Conservation (phyloP, 2,329 filamentous ascomycete genomes). For the Ascochyta fabae region DNA sequence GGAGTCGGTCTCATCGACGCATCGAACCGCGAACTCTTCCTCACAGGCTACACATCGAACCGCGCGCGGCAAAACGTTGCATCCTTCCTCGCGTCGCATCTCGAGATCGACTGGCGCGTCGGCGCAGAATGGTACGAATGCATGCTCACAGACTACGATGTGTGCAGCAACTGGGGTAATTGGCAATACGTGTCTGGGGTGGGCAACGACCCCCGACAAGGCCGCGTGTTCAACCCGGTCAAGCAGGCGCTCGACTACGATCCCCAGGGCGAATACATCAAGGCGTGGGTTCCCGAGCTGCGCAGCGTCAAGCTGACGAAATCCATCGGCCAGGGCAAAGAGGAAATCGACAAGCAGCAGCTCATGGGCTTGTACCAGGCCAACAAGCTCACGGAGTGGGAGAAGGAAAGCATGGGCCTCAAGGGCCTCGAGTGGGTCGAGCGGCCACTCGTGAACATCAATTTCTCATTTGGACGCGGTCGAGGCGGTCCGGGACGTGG, state of each 20-base stretch:
- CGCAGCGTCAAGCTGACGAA: slow-evolving; percentile 54
- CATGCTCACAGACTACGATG: slow-evolving; percentile 76
- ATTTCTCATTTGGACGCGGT: slow-evolving; percentile 46
- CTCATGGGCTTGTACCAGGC: slow-evolving; percentile 71
- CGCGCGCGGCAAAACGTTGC: slow-evolving; percentile 78
- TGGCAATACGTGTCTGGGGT: slow-evolving; percentile 85
- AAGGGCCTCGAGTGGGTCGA: slow-evolving; percentile 69
- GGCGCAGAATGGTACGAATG: slow-evolving; percentile 85
- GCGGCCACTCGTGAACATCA: slow-evolving; percentile 56
- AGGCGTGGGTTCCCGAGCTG: slow-evolving; percentile 75
- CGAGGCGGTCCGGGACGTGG: slow-evolving; percentile 14
- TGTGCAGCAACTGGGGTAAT: slow-evolving; percentile 79
- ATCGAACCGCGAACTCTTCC: slow-evolving; percentile 73
- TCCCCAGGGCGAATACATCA: slow-evolving; percentile 70
- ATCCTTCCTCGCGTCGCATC: slow-evolving; percentile 73
- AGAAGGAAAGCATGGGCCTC: slow-evolving; percentile 64
- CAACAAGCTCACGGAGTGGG: slow-evolving; percentile 67
- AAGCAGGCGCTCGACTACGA: slow-evolving; percentile 84
- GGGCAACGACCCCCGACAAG: slow-evolving; percentile 77
- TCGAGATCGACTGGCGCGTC: slow-evolving; percentile 78
- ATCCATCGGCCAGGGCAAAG: slow-evolving; percentile 26
- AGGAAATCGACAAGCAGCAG: slow-evolving; percentile 46
- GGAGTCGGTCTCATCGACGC: slow-evolving; percentile 81
- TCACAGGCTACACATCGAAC: slow-evolving; percentile 81
- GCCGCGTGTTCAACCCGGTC: slow-evolving; percentile 80